A percentile compares a stretch with the other conserved stretches of the same genome.
These are phyloP conservation scores for Elsinoe perseae DNA, from an alignment of 2,329 filamentous ascomycete genomes.

Conservation along the genomic window DNA sequence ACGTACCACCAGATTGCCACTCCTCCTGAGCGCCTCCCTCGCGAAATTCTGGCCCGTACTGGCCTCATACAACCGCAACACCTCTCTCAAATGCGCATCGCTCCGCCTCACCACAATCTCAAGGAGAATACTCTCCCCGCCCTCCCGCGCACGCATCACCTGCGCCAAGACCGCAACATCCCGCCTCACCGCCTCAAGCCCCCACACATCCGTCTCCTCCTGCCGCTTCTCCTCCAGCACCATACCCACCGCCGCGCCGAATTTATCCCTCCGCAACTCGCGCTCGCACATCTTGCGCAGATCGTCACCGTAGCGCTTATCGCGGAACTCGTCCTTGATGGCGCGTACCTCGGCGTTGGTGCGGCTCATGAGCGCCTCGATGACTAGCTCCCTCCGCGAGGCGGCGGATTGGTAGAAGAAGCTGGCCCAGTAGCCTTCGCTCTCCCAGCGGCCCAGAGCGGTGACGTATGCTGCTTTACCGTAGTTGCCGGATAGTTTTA, in stretches of 20 bases:
- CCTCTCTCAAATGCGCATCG: constrained; percentile 72
- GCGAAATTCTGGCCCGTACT: constrained; percentile 75
- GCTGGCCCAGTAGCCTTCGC: constrained; percentile 95
- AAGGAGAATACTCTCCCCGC: constrained; percentile 83
- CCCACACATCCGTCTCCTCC: constrained; percentile 62
- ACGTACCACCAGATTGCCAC: constrained; percentile 84
- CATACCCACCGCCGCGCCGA: constrained; percentile 77
- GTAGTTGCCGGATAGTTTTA: constrained; percentile 68
- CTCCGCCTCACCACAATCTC: constrained; percentile 72
- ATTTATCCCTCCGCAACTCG: constrained; percentile 93
- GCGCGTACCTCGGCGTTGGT: constrained; percentile 76
- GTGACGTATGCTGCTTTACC: constrained; percentile 90
- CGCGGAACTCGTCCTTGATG: constrained; percentile 82
- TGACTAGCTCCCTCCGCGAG: constrained; percentile 77
- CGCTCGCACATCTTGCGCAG: constrained; percentile 79
- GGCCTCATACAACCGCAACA: constrained; percentile 68
- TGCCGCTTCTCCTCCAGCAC: constrained; percentile 77
- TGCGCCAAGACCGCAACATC: constrained; percentile 68
- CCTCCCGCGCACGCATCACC: constrained; percentile 61
- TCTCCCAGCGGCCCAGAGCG: constrained; percentile 82
- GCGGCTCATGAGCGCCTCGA: constrained; percentile 86
- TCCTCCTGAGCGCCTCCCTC: constrained; percentile 77
- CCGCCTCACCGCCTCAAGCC: constrained; percentile 49
- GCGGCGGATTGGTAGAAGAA: constrained; percentile 92
- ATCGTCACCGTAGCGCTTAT: constrained; percentile 83